Evolutionary conservation across 2,329 filamentous ascomycete genomes (phyloP).

Genomic region (Beauveria caledonica): DNA sequence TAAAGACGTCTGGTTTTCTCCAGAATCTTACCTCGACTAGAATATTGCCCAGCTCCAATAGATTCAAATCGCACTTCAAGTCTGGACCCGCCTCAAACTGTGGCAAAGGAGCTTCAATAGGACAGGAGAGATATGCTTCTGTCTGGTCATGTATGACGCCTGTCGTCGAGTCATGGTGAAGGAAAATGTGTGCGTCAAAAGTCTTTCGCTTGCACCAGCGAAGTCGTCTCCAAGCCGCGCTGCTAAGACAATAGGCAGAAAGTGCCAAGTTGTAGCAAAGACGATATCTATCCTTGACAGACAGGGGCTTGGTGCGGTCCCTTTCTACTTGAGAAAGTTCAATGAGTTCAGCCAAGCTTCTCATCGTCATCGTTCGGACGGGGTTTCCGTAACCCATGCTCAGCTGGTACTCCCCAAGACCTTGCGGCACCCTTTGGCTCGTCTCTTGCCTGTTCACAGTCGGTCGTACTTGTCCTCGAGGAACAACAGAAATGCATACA

Average conservation of each 20-base stretch:
- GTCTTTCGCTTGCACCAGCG: neutral
- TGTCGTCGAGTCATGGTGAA: neutral
- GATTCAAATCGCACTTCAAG: neutral
- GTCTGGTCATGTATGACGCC: neutral
- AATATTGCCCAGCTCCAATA: neutral
- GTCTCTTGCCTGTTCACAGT: neutral
- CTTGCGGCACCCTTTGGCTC: neutral
- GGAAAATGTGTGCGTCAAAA: neutral
- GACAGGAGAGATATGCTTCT: neutral
- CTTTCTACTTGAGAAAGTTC: neutral
- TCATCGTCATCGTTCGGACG: neutral
- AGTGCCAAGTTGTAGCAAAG: neutral
- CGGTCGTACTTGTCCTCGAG: neutral
- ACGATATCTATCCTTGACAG: neutral
- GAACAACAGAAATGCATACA: neutral
- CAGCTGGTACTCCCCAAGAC: neutral
- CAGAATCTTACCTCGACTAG: neutral
- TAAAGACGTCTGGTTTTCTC: neutral
- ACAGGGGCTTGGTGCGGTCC: too few species aligned
- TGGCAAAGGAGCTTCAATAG: neutral
- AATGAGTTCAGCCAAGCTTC: neutral
- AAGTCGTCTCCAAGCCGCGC: neutral
- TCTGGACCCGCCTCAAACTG: neutral
- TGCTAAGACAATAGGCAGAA: neutral
- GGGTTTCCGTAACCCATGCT: neutral